Evolutionary conservation across 164 flowering plant species (phyloP).

Genomic region (Nymphaea thermarum): DNA sequence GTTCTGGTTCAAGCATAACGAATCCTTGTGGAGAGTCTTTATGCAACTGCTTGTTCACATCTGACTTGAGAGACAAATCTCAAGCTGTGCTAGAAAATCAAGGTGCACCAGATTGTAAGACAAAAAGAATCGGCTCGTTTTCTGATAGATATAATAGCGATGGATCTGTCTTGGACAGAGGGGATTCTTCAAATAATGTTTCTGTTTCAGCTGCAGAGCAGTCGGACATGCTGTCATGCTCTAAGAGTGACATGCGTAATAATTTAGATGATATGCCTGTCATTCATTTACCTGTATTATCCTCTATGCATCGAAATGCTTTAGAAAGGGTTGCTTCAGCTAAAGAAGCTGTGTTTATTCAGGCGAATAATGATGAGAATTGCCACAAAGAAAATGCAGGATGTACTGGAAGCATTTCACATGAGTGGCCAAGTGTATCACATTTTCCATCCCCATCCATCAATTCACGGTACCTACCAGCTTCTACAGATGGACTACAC

Average conservation of each 20-base stretch:
- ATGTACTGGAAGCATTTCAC: constrained; percentile 29
- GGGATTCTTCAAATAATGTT: constrained; percentile 5
- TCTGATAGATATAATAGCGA: no score
- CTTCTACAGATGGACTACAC: constrained; percentile 89
- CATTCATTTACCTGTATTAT: no score
- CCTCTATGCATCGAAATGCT: not conserved
- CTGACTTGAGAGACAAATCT: no score
- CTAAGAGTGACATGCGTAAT: no score
- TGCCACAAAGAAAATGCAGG: constrained; percentile 13
- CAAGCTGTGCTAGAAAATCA: no score
- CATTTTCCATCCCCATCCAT: constrained; percentile 39
- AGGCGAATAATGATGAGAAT: constrained; percentile 18
- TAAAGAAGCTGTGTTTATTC: constrained; percentile 14
- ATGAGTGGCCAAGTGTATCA: constrained; percentile 77
- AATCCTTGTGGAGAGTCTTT: no score
- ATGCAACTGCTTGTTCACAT: no score
- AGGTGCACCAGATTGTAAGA: no score
- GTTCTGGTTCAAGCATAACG: no score
- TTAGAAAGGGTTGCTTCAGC: constrained; percentile 12
- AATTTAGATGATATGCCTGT: no score
- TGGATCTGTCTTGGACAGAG: not conserved
- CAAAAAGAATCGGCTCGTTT: no score
- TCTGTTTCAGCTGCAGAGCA: constrained; percentile 6
- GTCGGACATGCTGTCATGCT: not conserved
- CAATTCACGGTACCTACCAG: constrained; percentile 50